Conservation (phyloP, 2,329 filamentous ascomycete species). For the Grosmannia huntii region DNA sequence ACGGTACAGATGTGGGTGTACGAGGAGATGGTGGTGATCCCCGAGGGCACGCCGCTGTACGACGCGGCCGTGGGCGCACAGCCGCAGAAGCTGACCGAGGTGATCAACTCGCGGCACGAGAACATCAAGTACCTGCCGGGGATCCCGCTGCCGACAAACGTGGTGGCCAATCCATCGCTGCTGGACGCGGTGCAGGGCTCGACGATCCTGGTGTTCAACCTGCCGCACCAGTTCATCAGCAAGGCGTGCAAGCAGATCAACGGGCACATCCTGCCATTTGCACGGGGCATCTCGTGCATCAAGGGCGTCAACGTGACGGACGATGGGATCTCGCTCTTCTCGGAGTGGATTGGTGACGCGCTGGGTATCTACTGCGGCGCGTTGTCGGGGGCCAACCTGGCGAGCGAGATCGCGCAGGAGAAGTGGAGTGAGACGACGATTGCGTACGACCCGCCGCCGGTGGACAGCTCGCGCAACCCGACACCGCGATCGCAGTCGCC, state of each 20-base stretch:
- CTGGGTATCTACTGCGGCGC: slow-evolving; percentile 95
- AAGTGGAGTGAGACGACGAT: slow-evolving; percentile 97
- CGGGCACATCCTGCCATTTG: slow-evolving; percentile 83
- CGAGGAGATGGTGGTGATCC: slow-evolving; percentile 74
- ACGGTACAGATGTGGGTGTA: slow-evolving; percentile 98
- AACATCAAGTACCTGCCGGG: slow-evolving; percentile 97
- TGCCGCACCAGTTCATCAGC: slow-evolving; percentile 90
- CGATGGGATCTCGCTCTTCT: slow-evolving; percentile 78
- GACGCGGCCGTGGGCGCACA: slow-evolving; percentile 47
- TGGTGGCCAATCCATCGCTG: slow-evolving; percentile 72
- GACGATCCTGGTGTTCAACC: slow-evolving; percentile 88
- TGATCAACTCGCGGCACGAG: slow-evolving; percentile 90
- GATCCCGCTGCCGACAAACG: slow-evolving; percentile 69
- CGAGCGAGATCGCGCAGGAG: slow-evolving; percentile 78
- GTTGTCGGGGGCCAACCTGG: slow-evolving; percentile 91
- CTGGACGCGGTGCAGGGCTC: slow-evolving; percentile 70
- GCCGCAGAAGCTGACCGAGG: slow-evolving; percentile 72
- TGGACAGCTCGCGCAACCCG: slow-evolving; percentile 66
- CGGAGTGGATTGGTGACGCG: slow-evolving; percentile 82
- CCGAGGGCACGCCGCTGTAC: slow-evolving; percentile 62
- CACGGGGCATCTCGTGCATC: slow-evolving; percentile 91
- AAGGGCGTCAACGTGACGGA: slow-evolving; percentile 93
- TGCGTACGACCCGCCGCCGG: slow-evolving; percentile 81
- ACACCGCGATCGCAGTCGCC: slow-evolving; percentile 39
- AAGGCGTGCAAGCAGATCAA: slow-evolving; percentile 73